Evolutionary conservation across 805 yeast species (phyloP), one percentile per base, ranked within the genome.

Genomic region (Diddensiella transvaalensis): DNA sequence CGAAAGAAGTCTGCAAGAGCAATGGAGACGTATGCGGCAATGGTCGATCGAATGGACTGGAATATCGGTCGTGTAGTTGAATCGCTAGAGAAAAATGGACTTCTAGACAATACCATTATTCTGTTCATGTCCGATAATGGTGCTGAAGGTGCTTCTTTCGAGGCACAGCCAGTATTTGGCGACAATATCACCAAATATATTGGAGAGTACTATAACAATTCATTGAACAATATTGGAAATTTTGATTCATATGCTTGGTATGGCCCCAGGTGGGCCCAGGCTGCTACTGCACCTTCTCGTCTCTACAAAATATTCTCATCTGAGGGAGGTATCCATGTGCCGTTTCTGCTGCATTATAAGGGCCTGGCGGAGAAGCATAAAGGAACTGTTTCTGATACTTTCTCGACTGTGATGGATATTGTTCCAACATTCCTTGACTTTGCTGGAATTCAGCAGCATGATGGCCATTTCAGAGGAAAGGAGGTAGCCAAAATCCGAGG

Each of bases 61-160:
- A 72, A 78, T 48, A 63, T 80, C 29, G 85, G 84, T 1, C 66
- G 73, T 46, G 72, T 79, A 0, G 48, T 79, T 3, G 63, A 70
- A 3, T 61, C 67, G 18, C 61, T 80, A 22, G 71, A 76, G 55
- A 44, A 53, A 2, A 60, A 64, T 1, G 76, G 71, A 10, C 76
- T 77, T 57, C 60, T 71, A 22, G 82, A 79, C 36, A 75, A 80
- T 61, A 79, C 84, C 0, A 67, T 78, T 54, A 67, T 79, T n/a
- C 52, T 78, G 29, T 80, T 80, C 64, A 75, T 79, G 74, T 77
- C 83, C 2, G 84, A 80, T 60, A 80, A 80, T 59, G 85, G 84
- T 21, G 84, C 84, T 3, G 84, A 80, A 58, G 82, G 84, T 17
- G 73, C 77, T 71, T 62, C 77, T 43, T 66, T 77, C 63, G 82